Conservation (phyloP, 352 stramenopile genomes). For the Halophytophthora batemanensis region DNA sequence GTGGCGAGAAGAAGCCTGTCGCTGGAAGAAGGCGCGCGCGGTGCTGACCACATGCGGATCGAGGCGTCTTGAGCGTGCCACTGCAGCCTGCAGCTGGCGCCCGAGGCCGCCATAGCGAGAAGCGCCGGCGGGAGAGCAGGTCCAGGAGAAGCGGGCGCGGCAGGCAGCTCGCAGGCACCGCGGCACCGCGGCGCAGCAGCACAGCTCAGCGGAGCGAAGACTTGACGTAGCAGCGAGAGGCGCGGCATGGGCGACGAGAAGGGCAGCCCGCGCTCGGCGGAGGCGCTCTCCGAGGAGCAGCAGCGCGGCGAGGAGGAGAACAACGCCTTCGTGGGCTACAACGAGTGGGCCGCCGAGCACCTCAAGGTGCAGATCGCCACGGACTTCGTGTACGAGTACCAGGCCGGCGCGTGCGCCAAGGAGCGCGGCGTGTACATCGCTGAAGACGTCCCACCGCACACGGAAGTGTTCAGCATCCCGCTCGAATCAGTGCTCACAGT, state of each 20-base stretch:
- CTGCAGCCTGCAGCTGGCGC: neutral
- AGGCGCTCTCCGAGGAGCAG: slow-evolving; percentile 3
- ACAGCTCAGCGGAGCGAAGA: no score
- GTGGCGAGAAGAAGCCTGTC: slow-evolving; percentile 12
- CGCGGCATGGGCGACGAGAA: slow-evolving; percentile 13
- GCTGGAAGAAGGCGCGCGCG: slow-evolving; percentile 2
- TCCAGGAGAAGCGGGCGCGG: neutral
- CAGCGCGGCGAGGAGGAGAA: slow-evolving; percentile 1
- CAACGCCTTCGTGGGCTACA: slow-evolving; percentile 64
- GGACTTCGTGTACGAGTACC: slow-evolving; percentile 82
- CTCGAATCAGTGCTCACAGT: slow-evolving; percentile 58
- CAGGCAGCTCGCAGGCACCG: no score
- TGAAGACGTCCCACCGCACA: slow-evolving; percentile 75
- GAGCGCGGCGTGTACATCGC: slow-evolving; percentile 79
- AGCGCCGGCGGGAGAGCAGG: neutral
- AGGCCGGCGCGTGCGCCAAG: slow-evolving; percentile 26
- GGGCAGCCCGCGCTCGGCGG: slow-evolving; percentile 7
- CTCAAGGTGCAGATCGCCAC: slow-evolving; percentile 61
- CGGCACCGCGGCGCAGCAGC: no score
- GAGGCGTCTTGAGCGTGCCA: no score
- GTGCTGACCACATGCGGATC: slow-evolving; percentile 23
- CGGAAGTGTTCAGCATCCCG: slow-evolving; percentile 63
- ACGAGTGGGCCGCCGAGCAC: slow-evolving; percentile 58
- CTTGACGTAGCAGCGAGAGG: no score
- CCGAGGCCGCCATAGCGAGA: neutral